These are phyloP conservation scores for Xerocomellus dryophilus DNA, from an alignment of 768 basidiomycete genomes.

Conservation along the genomic window DNA sequence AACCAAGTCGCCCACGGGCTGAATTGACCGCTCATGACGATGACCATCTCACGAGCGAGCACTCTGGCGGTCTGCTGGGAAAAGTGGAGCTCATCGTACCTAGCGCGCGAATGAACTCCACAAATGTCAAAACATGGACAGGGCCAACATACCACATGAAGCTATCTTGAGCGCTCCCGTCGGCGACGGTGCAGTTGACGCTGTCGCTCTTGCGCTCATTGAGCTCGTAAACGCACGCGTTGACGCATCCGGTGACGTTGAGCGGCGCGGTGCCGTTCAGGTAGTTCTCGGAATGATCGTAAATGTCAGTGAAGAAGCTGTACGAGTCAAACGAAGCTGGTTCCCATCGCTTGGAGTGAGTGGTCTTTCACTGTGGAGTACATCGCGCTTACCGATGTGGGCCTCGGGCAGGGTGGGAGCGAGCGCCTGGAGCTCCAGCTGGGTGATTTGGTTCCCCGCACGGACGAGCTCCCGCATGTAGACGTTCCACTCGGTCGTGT, in stretches of 20 bases:
- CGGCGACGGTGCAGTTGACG: constrained; percentile 34
- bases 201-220: constrained; percentile 24
- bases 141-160: constrained; percentile 50
- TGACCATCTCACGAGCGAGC: constrained; percentile 49
- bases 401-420: constrained; percentile 48
- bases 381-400: constrained; percentile 48
- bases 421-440: constrained; percentile 49
- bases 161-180: constrained; percentile 46
- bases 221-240: constrained; percentile 43
- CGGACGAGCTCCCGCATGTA: constrained; percentile 52
- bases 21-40: constrained; percentile 42
- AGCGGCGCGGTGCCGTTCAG: constrained; percentile 62
- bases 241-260: constrained; percentile 53
- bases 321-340: constrained; percentile 62
- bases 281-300: constrained; percentile 33
- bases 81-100: constrained; percentile 54
- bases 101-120: background rate
- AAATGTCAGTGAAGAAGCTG: constrained; percentile 42
- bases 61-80: constrained; percentile 57
- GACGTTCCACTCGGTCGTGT: constrained; percentile 57
- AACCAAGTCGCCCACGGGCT: constrained; percentile 53
- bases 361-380: background rate
- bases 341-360: background rate
- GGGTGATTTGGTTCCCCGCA: constrained; percentile 50
- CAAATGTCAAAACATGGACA: background rate